Evolutionary conservation across 2,329 filamentous ascomycete genomes (phyloP).

Genomic region (Amylocarpus encephaloides): DNA sequence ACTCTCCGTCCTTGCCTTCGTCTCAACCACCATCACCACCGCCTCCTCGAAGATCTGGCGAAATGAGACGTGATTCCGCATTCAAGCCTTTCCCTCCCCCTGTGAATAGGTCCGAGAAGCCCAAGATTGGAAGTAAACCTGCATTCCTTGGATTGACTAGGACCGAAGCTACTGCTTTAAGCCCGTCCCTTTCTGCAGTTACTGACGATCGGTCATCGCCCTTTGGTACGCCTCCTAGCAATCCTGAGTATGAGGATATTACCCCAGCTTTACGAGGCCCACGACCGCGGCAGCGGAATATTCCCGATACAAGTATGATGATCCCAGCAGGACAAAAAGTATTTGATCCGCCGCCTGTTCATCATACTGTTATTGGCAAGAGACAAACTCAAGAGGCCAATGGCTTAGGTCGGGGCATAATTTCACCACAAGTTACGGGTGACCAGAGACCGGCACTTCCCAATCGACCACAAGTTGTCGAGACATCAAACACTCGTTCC

Average conservation of each 20-base stretch:
- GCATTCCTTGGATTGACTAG: slow-evolving; percentile 24
- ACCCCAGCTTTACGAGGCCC: slow-evolving; percentile 42
- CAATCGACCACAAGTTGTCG: slow-evolving; percentile 36
- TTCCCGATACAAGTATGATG: slow-evolving; percentile 26
- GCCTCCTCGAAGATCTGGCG: slow-evolving; percentile 56
- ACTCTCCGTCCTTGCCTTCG: slow-evolving; percentile 42
- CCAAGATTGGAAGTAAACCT: slow-evolving; percentile 46
- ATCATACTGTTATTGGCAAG: slow-evolving; percentile 41
- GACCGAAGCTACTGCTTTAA: slow-evolving; percentile 28
- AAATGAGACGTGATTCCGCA: slow-evolving; percentile 43
- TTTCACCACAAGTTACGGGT: slow-evolving; percentile 37
- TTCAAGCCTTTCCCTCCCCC: slow-evolving; percentile 55
- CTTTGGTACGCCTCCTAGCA: slow-evolving; percentile 77
- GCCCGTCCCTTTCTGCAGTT: slow-evolving; percentile 13
- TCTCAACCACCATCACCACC: slow-evolving; percentile 56
- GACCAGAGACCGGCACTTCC: slow-evolving; percentile 45
- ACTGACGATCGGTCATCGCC: slow-evolving; percentile 52
- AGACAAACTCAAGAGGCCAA: slow-evolving; percentile 40
- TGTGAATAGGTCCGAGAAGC: slow-evolving; percentile 75
- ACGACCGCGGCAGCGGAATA: slow-evolving; percentile 44
- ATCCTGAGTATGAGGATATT: slow-evolving; percentile 41
- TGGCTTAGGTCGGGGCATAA: slow-evolving; percentile 33
- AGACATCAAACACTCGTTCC: slow-evolving; percentile 27
- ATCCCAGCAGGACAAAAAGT: slow-evolving; percentile 21
- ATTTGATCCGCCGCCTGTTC: slow-evolving; percentile 49